Conservation (phyloP, 2,329 filamentous ascomycete species). For the Talaromyces sp. region DNA sequence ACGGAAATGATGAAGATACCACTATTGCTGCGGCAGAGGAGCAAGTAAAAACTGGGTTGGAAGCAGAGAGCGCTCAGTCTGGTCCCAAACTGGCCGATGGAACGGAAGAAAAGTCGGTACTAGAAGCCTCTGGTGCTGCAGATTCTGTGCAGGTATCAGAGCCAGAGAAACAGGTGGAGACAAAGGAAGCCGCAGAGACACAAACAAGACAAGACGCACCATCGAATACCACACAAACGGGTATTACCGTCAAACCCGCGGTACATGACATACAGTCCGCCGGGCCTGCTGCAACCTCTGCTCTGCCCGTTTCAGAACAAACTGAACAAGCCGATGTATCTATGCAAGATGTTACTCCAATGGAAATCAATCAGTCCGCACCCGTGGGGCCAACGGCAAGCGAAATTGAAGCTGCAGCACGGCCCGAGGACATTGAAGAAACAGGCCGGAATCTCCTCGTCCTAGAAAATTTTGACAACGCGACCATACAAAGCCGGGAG, state of each 20-base stretch:
- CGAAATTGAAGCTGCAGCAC: constrained; percentile 28
- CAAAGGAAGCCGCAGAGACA: background rate
- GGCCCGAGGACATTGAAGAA: constrained; percentile 47
- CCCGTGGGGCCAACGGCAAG: constrained; percentile 8
- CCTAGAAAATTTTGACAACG: constrained; percentile 58
- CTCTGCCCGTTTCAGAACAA: background rate
- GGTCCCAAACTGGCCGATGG: constrained; percentile 7
- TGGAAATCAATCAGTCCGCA: constrained; percentile 23
- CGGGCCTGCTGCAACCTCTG: constrained; percentile 1
- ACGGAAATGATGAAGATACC: background rate
- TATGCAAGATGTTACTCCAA: constrained; percentile 3
- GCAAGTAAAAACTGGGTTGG: background rate
- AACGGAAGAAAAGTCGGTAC: background rate
- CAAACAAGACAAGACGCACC: background rate
- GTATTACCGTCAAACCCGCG: background rate
- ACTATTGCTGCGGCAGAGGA: background rate
- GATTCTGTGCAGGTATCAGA: background rate
- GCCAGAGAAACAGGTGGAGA: background rate
- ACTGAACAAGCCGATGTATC: background rate
- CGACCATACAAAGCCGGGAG: constrained; percentile 55
- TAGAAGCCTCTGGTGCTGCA: background rate
- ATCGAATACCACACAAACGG: background rate
- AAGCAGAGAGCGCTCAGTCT: constrained; percentile 1
- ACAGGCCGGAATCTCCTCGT: constrained; percentile 59
- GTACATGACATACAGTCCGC: background rate